Evolutionary conservation across 805 yeast genomes (phyloP).

Genomic region (Spathaspora gorwiae): DNA sequence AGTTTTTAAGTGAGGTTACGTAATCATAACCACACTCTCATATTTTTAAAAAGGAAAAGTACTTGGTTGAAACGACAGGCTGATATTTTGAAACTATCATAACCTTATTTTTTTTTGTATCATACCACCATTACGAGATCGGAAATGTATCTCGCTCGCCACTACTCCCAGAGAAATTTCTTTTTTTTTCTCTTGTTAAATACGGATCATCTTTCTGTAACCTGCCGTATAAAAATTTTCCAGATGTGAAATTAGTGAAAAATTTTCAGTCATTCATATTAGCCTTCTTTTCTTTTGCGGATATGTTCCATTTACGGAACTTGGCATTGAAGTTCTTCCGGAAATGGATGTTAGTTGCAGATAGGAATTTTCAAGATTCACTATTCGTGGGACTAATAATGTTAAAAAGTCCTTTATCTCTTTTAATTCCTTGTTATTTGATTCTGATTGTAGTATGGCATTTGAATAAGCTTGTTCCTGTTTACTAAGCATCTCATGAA

Average conservation of each 20-base stretch:
- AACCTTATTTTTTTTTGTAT: too few relatives aligned
- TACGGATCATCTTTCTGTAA: too few relatives aligned
- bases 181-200: too few relatives aligned
- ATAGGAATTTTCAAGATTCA: constrained; percentile 8
- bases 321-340: background rate
- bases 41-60: too few relatives aligned
- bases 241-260: too few relatives aligned
- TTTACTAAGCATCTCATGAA: background rate
- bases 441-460: background rate
- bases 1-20: too few relatives aligned
- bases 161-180: background rate
- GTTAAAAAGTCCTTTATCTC: constrained; percentile 15
- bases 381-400: constrained; percentile 13
- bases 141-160: background rate
- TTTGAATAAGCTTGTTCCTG: background rate
- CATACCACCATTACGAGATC: too few relatives aligned
- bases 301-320: background rate
- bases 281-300: background rate
- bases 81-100: too few relatives aligned
- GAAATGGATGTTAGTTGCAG: background rate
- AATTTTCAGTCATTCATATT: background rate
- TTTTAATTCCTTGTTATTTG: background rate
- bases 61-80: too few relatives aligned
- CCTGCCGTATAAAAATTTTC: too few relatives aligned
- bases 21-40: too few relatives aligned